A percentile compares a stretch with the other conserved stretches of the same genome.
Evolutionary conservation across 2,329 filamentous ascomycete genomes (phyloP).

Genomic region (Aspergillus fructus): DNA sequence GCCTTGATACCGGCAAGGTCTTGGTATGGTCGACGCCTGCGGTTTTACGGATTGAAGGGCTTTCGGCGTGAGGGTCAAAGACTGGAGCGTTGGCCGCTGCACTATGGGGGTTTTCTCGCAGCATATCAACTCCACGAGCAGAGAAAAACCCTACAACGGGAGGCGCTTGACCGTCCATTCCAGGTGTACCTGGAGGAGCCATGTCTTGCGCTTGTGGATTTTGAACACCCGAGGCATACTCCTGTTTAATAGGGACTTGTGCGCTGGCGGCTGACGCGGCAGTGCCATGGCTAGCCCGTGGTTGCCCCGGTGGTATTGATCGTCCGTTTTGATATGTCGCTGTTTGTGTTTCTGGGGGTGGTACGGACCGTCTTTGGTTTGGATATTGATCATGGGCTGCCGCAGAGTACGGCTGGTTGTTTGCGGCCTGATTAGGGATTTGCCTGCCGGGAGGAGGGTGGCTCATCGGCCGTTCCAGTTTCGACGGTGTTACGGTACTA

Average conservation of each 20-base stretch:
- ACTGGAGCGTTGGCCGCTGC: slow-evolving; percentile 48
- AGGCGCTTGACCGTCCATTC: neutral
- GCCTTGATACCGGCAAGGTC: slow-evolving; percentile 68
- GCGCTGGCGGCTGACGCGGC: slow-evolving; percentile 13
- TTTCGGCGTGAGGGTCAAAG: slow-evolving; percentile 74
- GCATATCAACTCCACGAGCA: slow-evolving; percentile 61
- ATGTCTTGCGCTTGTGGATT: slow-evolving; percentile 22
- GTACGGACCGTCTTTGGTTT: slow-evolving; percentile 18
- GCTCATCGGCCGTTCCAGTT: slow-evolving; percentile 34
- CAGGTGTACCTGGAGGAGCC: slow-evolving; percentile 32
- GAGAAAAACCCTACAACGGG: slow-evolving; percentile 66
- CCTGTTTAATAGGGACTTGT: slow-evolving; percentile 27
- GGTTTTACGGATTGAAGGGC: slow-evolving; percentile 84
- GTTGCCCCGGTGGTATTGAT: slow-evolving; percentile 19
- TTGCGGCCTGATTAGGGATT: slow-evolving; percentile 22
- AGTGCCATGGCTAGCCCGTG: slow-evolving; percentile 11
- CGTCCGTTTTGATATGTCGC: slow-evolving; percentile 21
- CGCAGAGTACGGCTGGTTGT: slow-evolving; percentile 21
- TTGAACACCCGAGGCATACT: slow-evolving; percentile 17
- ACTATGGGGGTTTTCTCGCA: slow-evolving; percentile 52
- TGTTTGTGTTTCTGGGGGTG: slow-evolving; percentile 18
- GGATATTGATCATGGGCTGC: slow-evolving; percentile 15
- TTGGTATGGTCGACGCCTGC: slow-evolving; percentile 79
- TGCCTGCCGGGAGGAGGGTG: slow-evolving; percentile 21
- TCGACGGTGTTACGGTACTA: slow-evolving; percentile 38